Conservation (phyloP, 306 rosid species). For the Prosopis cineraria region DNA sequence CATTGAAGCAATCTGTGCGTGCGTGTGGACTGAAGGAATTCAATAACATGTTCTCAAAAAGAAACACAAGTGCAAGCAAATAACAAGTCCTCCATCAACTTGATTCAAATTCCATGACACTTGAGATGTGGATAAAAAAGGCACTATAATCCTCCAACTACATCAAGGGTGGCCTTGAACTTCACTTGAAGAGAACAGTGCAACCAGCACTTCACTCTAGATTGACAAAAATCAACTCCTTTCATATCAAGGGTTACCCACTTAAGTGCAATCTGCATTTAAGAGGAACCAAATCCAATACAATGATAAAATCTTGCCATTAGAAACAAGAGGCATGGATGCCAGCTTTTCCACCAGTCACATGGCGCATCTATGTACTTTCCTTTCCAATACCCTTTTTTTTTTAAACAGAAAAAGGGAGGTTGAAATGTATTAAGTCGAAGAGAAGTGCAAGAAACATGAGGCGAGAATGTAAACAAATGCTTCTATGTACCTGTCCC, state of each 20-base stretch:
- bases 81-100: neutral
- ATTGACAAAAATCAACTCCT: no score
- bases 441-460: slow-evolving; percentile 22
- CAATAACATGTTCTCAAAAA: neutral
- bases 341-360: neutral
- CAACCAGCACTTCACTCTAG: no score
- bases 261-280: neutral
- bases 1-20: no score
- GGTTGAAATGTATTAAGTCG: neutral
- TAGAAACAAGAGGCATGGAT: neutral
- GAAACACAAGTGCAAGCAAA: neutral
- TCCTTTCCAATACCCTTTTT: neutral
- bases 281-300: neutral
- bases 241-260: neutral
- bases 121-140: neutral
- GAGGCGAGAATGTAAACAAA: neutral
- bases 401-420: neutral
- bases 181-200: no score
- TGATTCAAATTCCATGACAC: neutral
- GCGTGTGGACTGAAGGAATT: neutral
- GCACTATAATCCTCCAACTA: no score
- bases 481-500: slow-evolving; percentile 67
- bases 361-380: neutral
- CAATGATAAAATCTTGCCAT: neutral
- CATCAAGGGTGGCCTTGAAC: no score